These are phyloP conservation scores for Vaccinium myrtillus DNA, from an alignment of 148 eudicot genomes.

Conservation along the genomic window DNA sequence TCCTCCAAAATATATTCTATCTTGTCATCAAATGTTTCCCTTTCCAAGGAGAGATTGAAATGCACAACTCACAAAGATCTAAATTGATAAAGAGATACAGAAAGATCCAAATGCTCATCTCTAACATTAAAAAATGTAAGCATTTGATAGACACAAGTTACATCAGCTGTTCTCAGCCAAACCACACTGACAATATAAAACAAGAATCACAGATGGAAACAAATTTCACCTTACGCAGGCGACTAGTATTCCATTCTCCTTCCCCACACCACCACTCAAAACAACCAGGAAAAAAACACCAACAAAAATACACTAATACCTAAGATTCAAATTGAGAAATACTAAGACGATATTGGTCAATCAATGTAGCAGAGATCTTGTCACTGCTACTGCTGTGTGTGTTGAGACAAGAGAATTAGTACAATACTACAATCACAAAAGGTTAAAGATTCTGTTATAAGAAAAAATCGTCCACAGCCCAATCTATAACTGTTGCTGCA, in stretches of 20 bases:
- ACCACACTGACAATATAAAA: conserved; percentile 12
- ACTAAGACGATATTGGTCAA: conserved; percentile 1
- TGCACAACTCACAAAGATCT: conserved; percentile 1
- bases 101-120: conserved; percentile 7
- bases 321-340: background rate
- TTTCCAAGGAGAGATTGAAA: conserved; percentile 7
- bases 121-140: conserved; percentile 4
- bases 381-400: background rate
- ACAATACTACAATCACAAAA: conserved; percentile 6
- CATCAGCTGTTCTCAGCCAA: conserved; percentile 12
- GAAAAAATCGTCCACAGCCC: conserved; percentile 23
- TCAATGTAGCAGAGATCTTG: conserved; percentile 14
- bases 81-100: background rate
- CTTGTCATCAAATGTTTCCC: background rate
- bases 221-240: conserved; percentile 1
- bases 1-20: background rate
- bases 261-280: background rate
- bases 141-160: conserved; percentile 8
- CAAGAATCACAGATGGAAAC: conserved; percentile 1
- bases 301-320: background rate
- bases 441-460: conserved; percentile 21
- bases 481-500: conserved; percentile 6
- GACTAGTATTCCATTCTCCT: background rate
- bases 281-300: background rate
- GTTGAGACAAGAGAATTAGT: conserved; percentile 8